A percentile compares a stretch with the other conserved stretches of the same genome.
phyloP scores from a whole-genome alignment of 345 rosid genomes.

The Salix viminalis region DNA sequence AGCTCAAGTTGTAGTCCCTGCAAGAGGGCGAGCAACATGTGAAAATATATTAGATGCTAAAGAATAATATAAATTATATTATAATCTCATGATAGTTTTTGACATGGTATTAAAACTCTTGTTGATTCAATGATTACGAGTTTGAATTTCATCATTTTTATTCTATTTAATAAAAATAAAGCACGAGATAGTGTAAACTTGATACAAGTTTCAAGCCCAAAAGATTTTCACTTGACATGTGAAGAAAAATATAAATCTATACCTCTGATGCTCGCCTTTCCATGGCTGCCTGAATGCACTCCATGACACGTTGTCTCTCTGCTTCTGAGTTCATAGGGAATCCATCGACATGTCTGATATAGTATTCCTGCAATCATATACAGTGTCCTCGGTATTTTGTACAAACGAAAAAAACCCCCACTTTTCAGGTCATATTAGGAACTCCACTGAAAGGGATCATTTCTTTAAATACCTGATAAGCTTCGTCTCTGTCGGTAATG shows the following conservation, averaged over 20 bases:
- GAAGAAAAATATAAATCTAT: neutral
- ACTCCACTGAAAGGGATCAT: constrained; percentile 5
- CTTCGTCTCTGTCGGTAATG: constrained; percentile 56
- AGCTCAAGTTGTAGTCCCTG: constrained; percentile 60
- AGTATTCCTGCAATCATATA: constrained; percentile 50
- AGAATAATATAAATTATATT: too few relatives aligned
- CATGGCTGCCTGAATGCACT: constrained; percentile 59
- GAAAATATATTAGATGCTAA: neutral
- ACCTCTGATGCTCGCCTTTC: constrained; percentile 51
- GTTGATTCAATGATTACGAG: too few relatives aligned
- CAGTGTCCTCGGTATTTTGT: neutral
- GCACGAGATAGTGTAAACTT: too few relatives aligned
- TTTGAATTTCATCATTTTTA: too few relatives aligned
- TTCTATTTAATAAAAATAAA: too few relatives aligned
- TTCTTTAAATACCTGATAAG: constrained; percentile 58
- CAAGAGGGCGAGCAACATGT: neutral
- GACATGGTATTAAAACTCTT: too few relatives aligned
- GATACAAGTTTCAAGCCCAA: too few relatives aligned
- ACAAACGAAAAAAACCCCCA: too few relatives aligned
- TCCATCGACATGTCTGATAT: constrained; percentile 60
- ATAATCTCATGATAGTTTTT: too few relatives aligned
- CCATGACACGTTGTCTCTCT: constrained; percentile 47
- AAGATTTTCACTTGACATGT: too few relatives aligned
- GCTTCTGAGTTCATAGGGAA: constrained; percentile 50
- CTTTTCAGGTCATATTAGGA: neutral